phyloP scores from a whole-genome alignment of 768 basidiomycete species.

The Floccularia luteovirens region DNA sequence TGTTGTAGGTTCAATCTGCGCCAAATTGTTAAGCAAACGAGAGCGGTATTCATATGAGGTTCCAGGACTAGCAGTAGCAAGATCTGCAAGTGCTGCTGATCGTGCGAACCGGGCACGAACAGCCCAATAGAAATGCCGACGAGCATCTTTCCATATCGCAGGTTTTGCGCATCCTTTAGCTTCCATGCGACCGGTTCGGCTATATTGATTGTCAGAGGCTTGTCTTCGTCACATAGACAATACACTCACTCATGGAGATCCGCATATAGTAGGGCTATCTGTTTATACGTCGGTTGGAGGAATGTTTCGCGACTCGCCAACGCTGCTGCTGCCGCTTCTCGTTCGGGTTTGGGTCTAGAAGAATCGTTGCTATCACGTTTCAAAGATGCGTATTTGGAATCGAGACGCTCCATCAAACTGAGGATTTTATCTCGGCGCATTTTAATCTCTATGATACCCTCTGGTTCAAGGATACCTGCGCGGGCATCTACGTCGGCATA shows the following conservation, averaged over 20 bases:
- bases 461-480: constrained; percentile 94
- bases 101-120: constrained; percentile 76
- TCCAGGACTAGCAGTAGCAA: constrained; percentile 68
- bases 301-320: constrained; percentile 71
- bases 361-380: constrained; percentile 77
- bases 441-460: constrained; percentile 97
- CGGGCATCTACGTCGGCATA: constrained; percentile 94
- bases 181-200: constrained; percentile 93
- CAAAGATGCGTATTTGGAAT: constrained; percentile 70
- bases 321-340: constrained; percentile 57
- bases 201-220: constrained; percentile 21
- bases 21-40: constrained; percentile 54
- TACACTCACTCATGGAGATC: constrained; percentile 88
- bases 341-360: constrained; percentile 68
- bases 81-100: constrained; percentile 51
- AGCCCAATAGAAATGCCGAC: constrained; percentile 92
- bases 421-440: constrained; percentile 93
- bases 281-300: constrained; percentile 87
- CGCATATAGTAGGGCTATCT: constrained; percentile 88
- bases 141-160: constrained; percentile 81
- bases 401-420: constrained; percentile 88
- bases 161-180: constrained; percentile 93
- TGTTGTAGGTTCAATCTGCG: constrained; percentile 42
- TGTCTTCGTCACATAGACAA: constrained; percentile 2
- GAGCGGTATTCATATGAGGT: constrained; percentile 60